Percentiles rank a stretch among this genome's conserved stretches.
Evolutionary conservation across 1,139 yeast genomes (phyloP).

Genomic region (Kodamaea derodonti): DNA sequence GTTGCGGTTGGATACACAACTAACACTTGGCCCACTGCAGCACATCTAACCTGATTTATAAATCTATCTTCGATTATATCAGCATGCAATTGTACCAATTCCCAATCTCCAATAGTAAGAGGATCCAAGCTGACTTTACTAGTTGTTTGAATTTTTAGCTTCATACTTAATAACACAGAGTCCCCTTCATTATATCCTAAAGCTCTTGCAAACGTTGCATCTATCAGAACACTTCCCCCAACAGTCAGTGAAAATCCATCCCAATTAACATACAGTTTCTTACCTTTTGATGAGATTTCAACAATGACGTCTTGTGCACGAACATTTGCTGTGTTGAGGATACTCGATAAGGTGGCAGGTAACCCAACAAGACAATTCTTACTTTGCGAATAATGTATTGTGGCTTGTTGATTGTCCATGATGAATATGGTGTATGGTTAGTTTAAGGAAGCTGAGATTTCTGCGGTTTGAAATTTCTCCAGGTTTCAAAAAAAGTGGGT

Average conservation of each 20-base stretch:
- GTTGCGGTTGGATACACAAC: conserved; percentile 72
- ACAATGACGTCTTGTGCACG: conserved; percentile 60
- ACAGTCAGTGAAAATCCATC: conserved; percentile 56
- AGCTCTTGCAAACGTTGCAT: conserved; percentile 38
- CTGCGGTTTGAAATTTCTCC: conserved; percentile 14
- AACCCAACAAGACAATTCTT: conserved; percentile 57
- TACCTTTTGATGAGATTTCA: conserved; percentile 30
- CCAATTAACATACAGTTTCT: conserved; percentile 67
- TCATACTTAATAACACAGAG: conserved; percentile 37
- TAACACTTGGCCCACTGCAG: conserved; percentile 55
- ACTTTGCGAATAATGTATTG: conserved; percentile 28
- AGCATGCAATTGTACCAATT: conserved; percentile 80
- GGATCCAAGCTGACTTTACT: conserved; percentile 76
- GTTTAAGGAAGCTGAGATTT: conserved; percentile 5
- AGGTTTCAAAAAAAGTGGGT: not conserved
- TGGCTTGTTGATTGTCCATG: conserved; percentile 40
- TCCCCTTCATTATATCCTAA: conserved; percentile 49
- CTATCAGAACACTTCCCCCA: conserved; percentile 32
- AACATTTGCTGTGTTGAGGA: conserved; percentile 52
- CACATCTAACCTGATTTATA: conserved; percentile 78
- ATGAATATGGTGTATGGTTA: conserved; percentile 3
- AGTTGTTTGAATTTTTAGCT: conserved; percentile 48
- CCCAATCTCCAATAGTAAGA: conserved; percentile 80
- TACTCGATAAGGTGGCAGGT: conserved; percentile 48
- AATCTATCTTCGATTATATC: conserved; percentile 70